Evolutionary conservation across 805 yeast species (phyloP).

Genomic region (Candida anglica): DNA sequence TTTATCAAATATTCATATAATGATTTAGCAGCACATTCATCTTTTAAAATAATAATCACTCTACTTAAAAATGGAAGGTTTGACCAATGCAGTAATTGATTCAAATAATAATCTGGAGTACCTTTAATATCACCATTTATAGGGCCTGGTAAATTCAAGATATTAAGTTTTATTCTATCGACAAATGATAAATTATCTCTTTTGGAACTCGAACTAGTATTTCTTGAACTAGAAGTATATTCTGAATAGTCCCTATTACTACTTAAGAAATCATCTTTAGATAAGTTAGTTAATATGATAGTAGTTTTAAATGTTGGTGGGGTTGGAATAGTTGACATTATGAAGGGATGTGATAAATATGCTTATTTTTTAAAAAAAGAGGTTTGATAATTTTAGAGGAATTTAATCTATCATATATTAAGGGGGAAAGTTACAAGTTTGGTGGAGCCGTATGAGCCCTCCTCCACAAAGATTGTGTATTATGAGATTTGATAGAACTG

Average conservation of each 20-base stretch:
- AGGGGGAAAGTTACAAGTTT: too few species aligned
- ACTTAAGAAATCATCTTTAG: conserved; percentile 24
- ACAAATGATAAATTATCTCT: conserved; percentile 21
- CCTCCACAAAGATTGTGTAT: too few species aligned
- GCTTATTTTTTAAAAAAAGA: too few species aligned
- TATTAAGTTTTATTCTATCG: conserved; percentile 29
- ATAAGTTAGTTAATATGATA: conserved; percentile 32
- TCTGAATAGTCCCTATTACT: conserved; percentile 6
- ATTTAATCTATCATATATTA: too few species aligned
- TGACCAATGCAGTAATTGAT: conserved; percentile 32
- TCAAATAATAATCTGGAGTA: conserved; percentile 17
- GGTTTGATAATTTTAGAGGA: too few species aligned
- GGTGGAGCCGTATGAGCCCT: too few species aligned
- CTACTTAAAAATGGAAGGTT: conserved; percentile 34
- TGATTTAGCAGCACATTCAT: conserved; percentile 21
- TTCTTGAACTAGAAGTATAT: too few species aligned
- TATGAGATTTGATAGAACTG: too few species aligned
- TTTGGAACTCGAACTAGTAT: too few species aligned
- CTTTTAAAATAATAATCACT: conserved; percentile 33
- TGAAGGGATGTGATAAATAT: too few species aligned
- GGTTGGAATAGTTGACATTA: too few species aligned
- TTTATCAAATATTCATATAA: conserved; percentile 17
- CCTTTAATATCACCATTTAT: conserved; percentile 8
- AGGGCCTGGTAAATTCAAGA: conserved; percentile 20
- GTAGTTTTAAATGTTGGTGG: conserved; percentile 21